These are phyloP conservation scores for Penicillium maclennaniae DNA, from an alignment of 495 filamentous ascomycete species.

Conservation along the genomic window DNA sequence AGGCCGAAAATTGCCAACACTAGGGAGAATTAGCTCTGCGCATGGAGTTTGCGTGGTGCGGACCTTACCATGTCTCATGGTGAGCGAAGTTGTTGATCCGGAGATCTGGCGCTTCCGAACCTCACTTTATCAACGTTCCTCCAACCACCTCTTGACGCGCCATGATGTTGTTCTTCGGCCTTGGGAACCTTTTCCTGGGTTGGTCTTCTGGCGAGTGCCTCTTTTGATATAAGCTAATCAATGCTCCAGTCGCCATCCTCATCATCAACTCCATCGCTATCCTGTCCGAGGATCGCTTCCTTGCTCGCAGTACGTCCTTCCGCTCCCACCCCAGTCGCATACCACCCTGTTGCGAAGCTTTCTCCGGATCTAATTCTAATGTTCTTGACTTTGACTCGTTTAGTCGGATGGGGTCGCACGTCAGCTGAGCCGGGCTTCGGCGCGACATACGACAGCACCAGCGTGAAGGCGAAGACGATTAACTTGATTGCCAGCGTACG, in stretches of 20 bases:
- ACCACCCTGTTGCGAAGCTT: background rate
- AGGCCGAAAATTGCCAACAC: slow-evolving; percentile 25
- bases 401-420: slow-evolving; percentile 77
- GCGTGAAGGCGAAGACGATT: slow-evolving; percentile 81
- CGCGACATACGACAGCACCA: slow-evolving; percentile 61
- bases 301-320: slow-evolving; percentile 75
- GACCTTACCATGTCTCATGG: slow-evolving; percentile 28
- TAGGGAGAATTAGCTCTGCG: slow-evolving; percentile 5
- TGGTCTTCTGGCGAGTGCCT: background rate
- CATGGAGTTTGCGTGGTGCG: background rate
- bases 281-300: slow-evolving; percentile 95
- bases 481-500: slow-evolving; percentile 87
- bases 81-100: slow-evolving; percentile 24
- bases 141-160: slow-evolving; percentile 7
- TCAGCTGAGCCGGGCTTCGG: slow-evolving; percentile 72
- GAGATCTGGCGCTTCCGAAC: slow-evolving; percentile 33
- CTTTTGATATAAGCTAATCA: background rate
- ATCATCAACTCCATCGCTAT: slow-evolving; percentile 92
- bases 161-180: slow-evolving; percentile 65
- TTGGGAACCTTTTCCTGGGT: slow-evolving; percentile 73
- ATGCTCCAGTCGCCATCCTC: slow-evolving; percentile 65
- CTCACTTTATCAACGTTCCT: slow-evolving; percentile 14
- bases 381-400: background rate
- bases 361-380: background rate
- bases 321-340: slow-evolving; percentile 1